phyloP scores from a whole-genome alignment of 2,329 filamentous ascomycete species.

The Chaetothyriales sp. region DNA sequence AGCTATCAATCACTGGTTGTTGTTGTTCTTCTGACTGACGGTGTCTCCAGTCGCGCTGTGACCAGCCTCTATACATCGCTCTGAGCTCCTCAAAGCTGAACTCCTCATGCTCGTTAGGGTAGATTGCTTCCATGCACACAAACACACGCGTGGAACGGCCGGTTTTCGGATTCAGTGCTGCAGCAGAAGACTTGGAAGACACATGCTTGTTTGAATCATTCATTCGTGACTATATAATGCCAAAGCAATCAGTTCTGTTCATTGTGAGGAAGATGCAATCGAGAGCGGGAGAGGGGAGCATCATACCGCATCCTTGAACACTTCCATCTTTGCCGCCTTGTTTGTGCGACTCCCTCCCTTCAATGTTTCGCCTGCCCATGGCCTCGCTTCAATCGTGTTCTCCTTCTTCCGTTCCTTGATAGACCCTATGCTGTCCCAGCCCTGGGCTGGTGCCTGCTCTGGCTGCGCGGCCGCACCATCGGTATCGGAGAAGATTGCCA shows the following conservation, averaged over 20 bases:
- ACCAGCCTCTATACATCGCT: slow-evolving; percentile 58
- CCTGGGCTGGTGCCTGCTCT: slow-evolving; percentile 45
- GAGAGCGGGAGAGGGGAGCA: slow-evolving; percentile 21
- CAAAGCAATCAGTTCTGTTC: slow-evolving; percentile 75
- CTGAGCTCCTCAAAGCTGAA: slow-evolving; percentile 85
- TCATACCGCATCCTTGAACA: slow-evolving; percentile 95
- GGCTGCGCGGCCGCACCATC: slow-evolving; percentile 44
- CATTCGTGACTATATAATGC: slow-evolving; percentile 33
- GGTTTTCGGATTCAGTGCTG: slow-evolving; percentile 60
- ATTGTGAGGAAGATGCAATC: slow-evolving; percentile 47
- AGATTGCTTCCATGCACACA: slow-evolving; percentile 72
- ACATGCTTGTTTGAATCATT: slow-evolving; percentile 20
- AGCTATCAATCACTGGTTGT: slow-evolving; percentile 10
- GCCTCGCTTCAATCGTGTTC: slow-evolving; percentile 69
- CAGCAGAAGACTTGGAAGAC: slow-evolving; percentile 51
- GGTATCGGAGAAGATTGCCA: slow-evolving; percentile 78
- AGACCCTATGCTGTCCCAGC: slow-evolving; percentile 86
- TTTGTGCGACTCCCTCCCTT: slow-evolving; percentile 73
- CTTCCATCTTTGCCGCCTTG: slow-evolving; percentile 62
- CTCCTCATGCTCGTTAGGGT: slow-evolving; percentile 59
- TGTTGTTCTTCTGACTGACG: slow-evolving; percentile 18
- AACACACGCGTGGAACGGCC: slow-evolving; percentile 76
- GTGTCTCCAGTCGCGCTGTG: slow-evolving; percentile 38
- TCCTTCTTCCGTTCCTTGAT: slow-evolving; percentile 85
- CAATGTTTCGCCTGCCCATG: slow-evolving; percentile 83